These are phyloP conservation scores for Nemania bipapillata DNA, from an alignment of 2,329 filamentous ascomycete species.

Conservation along the genomic window DNA sequence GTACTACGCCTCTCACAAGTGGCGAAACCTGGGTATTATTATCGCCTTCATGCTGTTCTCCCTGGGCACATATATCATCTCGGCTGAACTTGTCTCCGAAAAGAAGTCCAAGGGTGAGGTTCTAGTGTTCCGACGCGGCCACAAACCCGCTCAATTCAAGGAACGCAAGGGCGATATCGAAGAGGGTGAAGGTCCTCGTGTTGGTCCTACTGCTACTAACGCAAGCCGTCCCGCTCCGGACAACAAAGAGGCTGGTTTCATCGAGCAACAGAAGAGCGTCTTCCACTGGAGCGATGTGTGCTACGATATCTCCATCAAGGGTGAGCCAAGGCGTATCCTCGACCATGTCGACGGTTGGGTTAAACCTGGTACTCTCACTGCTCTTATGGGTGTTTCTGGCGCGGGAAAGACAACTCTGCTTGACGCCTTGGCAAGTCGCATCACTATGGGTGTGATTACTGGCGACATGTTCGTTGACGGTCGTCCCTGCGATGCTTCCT, in stretches of 20 bases:
- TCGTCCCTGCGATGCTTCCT: constrained; percentile 77
- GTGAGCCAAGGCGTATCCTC: constrained; percentile 77
- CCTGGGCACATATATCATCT: constrained; percentile 69
- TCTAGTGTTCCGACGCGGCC: constrained; percentile 77
- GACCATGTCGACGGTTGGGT: constrained; percentile 93
- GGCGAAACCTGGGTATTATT: constrained; percentile 78
- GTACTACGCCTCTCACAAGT: constrained; percentile 69
- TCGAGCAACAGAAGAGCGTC: constrained; percentile 73
- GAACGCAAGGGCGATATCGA: constrained; percentile 72
- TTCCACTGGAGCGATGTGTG: constrained; percentile 89
- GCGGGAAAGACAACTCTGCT: constrained; percentile 95
- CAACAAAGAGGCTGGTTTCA: constrained; percentile 57
- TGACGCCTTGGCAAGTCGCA: constrained; percentile 84
- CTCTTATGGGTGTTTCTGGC: constrained; percentile 89
- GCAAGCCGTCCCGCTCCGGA: constrained; percentile 55
- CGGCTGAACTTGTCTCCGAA: constrained; percentile 72
- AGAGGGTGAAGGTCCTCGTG: constrained; percentile 61
- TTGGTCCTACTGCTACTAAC: constrained; percentile 60
- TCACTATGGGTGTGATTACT: constrained; percentile 86
- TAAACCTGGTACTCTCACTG: constrained; percentile 88
- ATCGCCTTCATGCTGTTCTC: constrained; percentile 73
- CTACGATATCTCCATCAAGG: constrained; percentile 82
- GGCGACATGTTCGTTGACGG: constrained; percentile 80
- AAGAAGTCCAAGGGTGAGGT: constrained; percentile 81
- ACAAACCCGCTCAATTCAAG: constrained; percentile 67